Evolutionary conservation across 495 filamentous ascomycete species (phyloP).

Genomic region (Geoglossum glabrum): DNA sequence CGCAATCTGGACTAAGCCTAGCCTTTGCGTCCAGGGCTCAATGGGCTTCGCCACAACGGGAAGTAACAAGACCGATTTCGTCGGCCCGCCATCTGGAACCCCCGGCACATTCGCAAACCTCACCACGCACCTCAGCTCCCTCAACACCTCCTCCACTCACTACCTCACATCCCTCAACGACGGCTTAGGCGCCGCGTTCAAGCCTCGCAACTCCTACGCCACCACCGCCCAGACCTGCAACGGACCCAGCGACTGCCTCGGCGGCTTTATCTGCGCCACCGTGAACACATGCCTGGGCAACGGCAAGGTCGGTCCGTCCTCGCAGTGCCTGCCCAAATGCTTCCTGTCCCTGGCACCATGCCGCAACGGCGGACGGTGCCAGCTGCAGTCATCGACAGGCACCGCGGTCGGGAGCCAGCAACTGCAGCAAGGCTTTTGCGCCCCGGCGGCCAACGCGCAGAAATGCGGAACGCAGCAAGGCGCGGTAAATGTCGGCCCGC

Average conservation of each 20-base stretch:
- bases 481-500: background rate
- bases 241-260: background rate
- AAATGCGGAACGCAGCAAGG: background rate
- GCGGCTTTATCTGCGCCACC: background rate
- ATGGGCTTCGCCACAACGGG: background rate
- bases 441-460: background rate
- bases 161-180: background rate
- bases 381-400: background rate
- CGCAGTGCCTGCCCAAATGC: background rate
- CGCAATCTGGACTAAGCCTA: constrained; percentile 9
- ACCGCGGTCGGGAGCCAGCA: background rate
- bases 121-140: background rate
- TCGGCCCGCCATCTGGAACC: background rate
- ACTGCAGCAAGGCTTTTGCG: background rate
- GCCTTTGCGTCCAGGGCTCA: constrained; percentile 7
- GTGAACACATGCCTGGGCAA: background rate
- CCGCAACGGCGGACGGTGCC: background rate
- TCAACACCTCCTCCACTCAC: background rate
- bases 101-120: background rate
- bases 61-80: background rate
- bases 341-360: background rate
- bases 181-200: background rate
- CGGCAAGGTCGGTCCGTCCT: background rate
- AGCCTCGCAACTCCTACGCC: background rate
- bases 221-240: background rate